phyloP scores from a whole-genome alignment of 345 rosid species.

The Populus tremula region DNA sequence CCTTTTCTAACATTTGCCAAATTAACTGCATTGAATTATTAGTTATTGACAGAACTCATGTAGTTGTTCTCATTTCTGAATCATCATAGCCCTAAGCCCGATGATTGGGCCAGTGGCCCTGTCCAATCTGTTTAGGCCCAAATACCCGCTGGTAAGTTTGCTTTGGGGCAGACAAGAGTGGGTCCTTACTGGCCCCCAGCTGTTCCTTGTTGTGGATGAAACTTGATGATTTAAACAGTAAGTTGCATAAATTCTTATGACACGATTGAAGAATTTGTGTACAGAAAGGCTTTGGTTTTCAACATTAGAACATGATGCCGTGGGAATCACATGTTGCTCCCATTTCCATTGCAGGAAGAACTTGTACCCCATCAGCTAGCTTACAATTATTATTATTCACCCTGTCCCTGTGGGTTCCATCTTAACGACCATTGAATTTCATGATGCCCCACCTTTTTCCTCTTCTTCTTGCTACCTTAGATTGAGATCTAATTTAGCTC shows the following conservation, averaged over 20 bases:
- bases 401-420: background rate
- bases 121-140: background rate
- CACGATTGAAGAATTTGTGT: conserved; percentile 16
- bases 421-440: background rate
- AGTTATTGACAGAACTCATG: background rate
- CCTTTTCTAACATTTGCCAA: background rate
- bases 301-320: conserved; percentile 26
- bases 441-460: background rate
- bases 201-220: background rate
- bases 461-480: background rate
- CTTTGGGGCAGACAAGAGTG: background rate
- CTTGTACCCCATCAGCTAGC: conserved; percentile 21
- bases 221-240: background rate
- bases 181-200: background rate
- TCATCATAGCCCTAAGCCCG: background rate
- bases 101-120: background rate
- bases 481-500: too few species aligned
- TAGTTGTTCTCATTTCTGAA: background rate
- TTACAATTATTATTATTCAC: background rate
- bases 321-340: conserved; percentile 33
- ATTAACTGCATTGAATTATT: background rate
- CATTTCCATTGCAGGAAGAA: conserved; percentile 24
- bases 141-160: background rate
- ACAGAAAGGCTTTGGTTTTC: too few species aligned
- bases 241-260: conserved; percentile 23